Evolutionary conservation across 1,139 yeast genomes (phyloP).

Genomic region (Kluyveromyces sp.): DNA sequence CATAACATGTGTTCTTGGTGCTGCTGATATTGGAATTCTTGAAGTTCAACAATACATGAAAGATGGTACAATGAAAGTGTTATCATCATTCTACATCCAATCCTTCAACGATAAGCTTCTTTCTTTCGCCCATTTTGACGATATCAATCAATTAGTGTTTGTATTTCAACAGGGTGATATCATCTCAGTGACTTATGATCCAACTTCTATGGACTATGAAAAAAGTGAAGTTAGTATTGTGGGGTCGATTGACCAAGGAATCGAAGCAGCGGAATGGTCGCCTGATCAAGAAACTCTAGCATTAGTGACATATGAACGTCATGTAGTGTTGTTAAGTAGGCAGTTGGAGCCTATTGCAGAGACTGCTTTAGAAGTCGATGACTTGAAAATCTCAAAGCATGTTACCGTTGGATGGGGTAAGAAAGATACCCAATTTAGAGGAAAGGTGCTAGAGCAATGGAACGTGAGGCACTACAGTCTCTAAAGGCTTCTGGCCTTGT

Average conservation of each 20-base stretch:
- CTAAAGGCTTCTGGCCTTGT: slow-evolving; percentile 64
- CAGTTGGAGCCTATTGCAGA: slow-evolving; percentile 77
- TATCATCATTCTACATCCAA: slow-evolving; percentile 50
- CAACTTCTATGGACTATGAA: slow-evolving; percentile 39
- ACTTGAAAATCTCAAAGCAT: slow-evolving; percentile 67
- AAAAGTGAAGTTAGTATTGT: slow-evolving; percentile 61
- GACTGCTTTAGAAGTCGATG: slow-evolving; percentile 48
- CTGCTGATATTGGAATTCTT: slow-evolving; percentile 48
- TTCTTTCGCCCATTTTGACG: slow-evolving; percentile 59
- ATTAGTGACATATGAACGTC: slow-evolving; percentile 55
- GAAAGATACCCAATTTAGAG: slow-evolving; percentile 93
- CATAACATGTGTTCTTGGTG: slow-evolving; percentile 58
- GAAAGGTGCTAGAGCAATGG: slow-evolving; percentile 82
- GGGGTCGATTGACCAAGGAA: slow-evolving; percentile 76
- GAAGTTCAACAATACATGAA: slow-evolving; percentile 57
- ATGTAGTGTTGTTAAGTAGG: slow-evolving; percentile 62
- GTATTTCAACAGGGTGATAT: slow-evolving; percentile 64
- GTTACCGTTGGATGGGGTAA: slow-evolving; percentile 99
- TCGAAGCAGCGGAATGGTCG: slow-evolving; percentile 77
- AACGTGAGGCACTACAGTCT: slow-evolving; percentile 44
- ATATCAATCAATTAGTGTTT: slow-evolving; percentile 51
- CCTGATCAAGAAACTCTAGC: slow-evolving; percentile 83
- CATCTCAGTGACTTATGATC: slow-evolving; percentile 56
- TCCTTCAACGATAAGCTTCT: slow-evolving; percentile 33
- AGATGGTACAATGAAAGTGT: slow-evolving; percentile 43